These are phyloP conservation scores for Neurospora sp. DNA, from an alignment of 495 filamentous ascomycete genomes.

Conservation along the genomic window DNA sequence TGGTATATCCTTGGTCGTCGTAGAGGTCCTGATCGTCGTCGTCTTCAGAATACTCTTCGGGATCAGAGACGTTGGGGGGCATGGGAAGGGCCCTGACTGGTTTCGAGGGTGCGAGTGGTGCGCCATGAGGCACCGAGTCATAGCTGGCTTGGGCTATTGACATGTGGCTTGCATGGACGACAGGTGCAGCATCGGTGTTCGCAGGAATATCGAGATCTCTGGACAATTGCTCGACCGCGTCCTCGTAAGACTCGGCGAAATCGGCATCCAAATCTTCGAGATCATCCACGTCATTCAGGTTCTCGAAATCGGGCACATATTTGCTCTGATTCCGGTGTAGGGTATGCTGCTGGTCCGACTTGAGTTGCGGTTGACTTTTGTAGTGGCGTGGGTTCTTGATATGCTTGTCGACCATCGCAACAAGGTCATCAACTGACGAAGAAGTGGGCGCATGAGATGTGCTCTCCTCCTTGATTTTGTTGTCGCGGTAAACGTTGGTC, in stretches of 20 bases:
- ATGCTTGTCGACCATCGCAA: slow-evolving; percentile 17
- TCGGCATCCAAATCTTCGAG: slow-evolving; percentile 22
- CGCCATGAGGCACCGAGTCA: background rate
- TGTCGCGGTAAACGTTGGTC: slow-evolving; percentile 60
- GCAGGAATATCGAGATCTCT: slow-evolving; percentile 5
- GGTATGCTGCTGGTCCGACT: slow-evolving; percentile 14
- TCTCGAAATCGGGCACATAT: slow-evolving; percentile 7
- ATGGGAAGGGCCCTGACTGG: slow-evolving; percentile 12
- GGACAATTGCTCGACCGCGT: slow-evolving; percentile 30
- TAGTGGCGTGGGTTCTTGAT: slow-evolving; percentile 31
- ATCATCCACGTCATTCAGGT: slow-evolving; percentile 15
- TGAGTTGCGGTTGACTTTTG: slow-evolving; percentile 33
- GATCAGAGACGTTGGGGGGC: slow-evolving; percentile 33
- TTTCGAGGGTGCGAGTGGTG: slow-evolving; percentile 1
- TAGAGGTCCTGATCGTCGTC: slow-evolving; percentile 68
- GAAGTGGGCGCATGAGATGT: slow-evolving; percentile 4
- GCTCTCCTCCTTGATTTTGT: slow-evolving; percentile 16
- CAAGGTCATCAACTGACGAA: slow-evolving; percentile 10
- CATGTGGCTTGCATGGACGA: background rate
- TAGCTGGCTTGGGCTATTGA: slow-evolving; percentile 2
- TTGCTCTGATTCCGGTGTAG: slow-evolving; percentile 27
- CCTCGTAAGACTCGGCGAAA: slow-evolving; percentile 30
- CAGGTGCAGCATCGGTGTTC: slow-evolving; percentile 1
- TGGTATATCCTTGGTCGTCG: slow-evolving; percentile 74
- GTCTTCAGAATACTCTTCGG: slow-evolving; percentile 68